These are phyloP conservation scores for Trichoderma oligosporum DNA, from an alignment of 2,329 filamentous ascomycete species.

Conservation along the genomic window DNA sequence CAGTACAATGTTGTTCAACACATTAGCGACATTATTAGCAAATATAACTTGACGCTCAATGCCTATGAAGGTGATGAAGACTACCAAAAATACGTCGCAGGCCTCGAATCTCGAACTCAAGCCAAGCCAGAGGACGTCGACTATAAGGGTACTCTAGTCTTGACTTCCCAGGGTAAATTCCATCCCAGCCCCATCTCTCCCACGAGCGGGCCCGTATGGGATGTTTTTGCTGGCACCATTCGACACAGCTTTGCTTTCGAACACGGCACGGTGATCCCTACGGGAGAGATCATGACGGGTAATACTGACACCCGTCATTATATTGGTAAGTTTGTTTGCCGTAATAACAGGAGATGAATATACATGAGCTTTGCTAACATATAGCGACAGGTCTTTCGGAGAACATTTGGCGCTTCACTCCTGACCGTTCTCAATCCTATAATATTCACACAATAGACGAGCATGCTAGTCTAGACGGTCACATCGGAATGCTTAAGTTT, in stretches of 20 bases:
- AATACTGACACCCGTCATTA: constrained; percentile 45
- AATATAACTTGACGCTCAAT: constrained; percentile 54
- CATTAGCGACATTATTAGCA: constrained; percentile 48
- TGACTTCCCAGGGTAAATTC: constrained; percentile 33
- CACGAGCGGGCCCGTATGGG: constrained; percentile 43
- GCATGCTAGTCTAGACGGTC: constrained; percentile 36
- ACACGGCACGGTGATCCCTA: constrained; percentile 49
- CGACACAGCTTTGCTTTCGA: constrained; percentile 44
- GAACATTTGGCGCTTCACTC: constrained; percentile 41
- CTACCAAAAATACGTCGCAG: constrained; percentile 24
- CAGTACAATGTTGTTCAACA: constrained; percentile 48
- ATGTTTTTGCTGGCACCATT: constrained; percentile 50
- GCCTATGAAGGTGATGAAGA: constrained; percentile 48
- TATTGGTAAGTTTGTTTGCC: constrained; percentile 29
- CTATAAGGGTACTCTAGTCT: constrained; percentile 41
- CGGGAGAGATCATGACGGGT: constrained; percentile 43
- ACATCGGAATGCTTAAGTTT: constrained; percentile 42
- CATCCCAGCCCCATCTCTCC: constrained; percentile 57
- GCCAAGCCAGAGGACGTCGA: constrained; percentile 18
- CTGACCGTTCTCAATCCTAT: constrained; percentile 28
- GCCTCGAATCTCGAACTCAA: background rate
- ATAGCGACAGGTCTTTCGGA: constrained; percentile 6
- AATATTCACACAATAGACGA: constrained; percentile 45
- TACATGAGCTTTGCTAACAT: constrained; percentile 27
- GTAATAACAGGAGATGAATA: accelerated